Evolutionary conservation across 1,139 yeast species (phyloP), one percentile per base, ranked within the genome.

Genomic region (Tardiomyces digboiensis): DNA sequence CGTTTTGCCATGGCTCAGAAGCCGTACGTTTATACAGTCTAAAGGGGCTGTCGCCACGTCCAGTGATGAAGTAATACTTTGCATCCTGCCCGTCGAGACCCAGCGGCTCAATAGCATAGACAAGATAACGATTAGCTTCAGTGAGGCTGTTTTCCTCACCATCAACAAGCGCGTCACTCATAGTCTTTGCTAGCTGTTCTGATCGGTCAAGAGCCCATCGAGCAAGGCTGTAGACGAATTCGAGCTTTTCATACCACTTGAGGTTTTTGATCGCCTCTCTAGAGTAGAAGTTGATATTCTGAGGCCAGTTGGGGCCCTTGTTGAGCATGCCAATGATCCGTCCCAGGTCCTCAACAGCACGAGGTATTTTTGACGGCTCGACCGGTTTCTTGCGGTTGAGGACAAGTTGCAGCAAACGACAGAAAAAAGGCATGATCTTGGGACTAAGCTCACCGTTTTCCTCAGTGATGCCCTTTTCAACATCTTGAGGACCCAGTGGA

Each of bases 361-460:
- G 54, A 19, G 50, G 52, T 47, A 60, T 66, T 37, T 56, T 53
- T 3, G 64, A 67, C n/a, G 55, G 50, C 53, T 68, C 72, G 40
- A 68, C 59, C 29, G 62, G 61, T 50, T 65, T 66, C 42, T 65
- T 65, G 37, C 72, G 60, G 47, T 67, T 68, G 33, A 68, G 55
- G 21, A 62, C 61, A 13, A 67, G 56, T 4, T 60, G 55, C 40
- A 68, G 52, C 21, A 66, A 49, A 21, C 68, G 53, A 29, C 67
- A 55, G 51, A 67, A 54, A 42, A 67, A 50, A 20, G 48, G 45
- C 45, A 65, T 68, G 7, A 66, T 59, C 6, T 49, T 54, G 10
- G 50, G 47, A 1, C 58, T 49, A n/a, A 66, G 52, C 7, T 50
- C 52, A 4, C 50, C 42, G 7, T 44, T 16, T n/a, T 39, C 55